Evolutionary conservation across 1,284 basidiomycete genomes (phyloP).

Genomic region (Cutaneotrichosporon mucoides): DNA sequence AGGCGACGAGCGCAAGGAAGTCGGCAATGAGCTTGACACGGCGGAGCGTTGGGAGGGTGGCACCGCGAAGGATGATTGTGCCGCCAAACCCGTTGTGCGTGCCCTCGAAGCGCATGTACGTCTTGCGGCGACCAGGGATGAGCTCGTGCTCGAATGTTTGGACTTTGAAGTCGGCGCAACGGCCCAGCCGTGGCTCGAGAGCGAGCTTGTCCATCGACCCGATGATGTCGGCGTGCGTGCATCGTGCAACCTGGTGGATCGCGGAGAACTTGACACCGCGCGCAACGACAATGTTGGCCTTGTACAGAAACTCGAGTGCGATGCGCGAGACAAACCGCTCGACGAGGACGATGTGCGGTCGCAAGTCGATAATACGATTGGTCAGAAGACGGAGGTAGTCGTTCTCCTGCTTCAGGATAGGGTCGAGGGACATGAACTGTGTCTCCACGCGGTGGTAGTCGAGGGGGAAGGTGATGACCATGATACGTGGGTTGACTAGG

Average conservation of each 20-base stretch:
- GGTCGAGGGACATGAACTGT: slow-evolving; percentile 89
- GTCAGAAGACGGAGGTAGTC: slow-evolving; percentile 90
- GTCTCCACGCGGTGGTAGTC: slow-evolving; percentile 93
- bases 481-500: slow-evolving; percentile 68
- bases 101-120: slow-evolving; percentile 96
- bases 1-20: slow-evolving; percentile 84
- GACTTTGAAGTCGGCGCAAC: slow-evolving; percentile 80
- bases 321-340: slow-evolving; percentile 88
- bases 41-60: slow-evolving; percentile 68
- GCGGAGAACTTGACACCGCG: slow-evolving; percentile 83
- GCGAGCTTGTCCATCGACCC: slow-evolving; percentile 93
- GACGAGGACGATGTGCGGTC: slow-evolving; percentile 89
- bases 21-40: slow-evolving; percentile 88
- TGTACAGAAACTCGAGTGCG: slow-evolving; percentile 82
- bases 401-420: slow-evolving; percentile 88
- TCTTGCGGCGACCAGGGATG: slow-evolving; percentile 87
- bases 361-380: slow-evolving; percentile 78
- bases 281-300: slow-evolving; percentile 85
- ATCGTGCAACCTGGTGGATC: slow-evolving; percentile 80
- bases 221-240: slow-evolving; percentile 92
- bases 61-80: slow-evolving; percentile 90
- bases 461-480: slow-evolving; percentile 92
- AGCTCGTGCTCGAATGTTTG: slow-evolving; percentile 92
- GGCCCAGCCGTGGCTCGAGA: slow-evolving; percentile 81
- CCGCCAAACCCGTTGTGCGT: slow-evolving; percentile 88